Base-by-base conservation (phyloP, 257 asterid genomes). In the Gentiana macrophylla region DNA sequence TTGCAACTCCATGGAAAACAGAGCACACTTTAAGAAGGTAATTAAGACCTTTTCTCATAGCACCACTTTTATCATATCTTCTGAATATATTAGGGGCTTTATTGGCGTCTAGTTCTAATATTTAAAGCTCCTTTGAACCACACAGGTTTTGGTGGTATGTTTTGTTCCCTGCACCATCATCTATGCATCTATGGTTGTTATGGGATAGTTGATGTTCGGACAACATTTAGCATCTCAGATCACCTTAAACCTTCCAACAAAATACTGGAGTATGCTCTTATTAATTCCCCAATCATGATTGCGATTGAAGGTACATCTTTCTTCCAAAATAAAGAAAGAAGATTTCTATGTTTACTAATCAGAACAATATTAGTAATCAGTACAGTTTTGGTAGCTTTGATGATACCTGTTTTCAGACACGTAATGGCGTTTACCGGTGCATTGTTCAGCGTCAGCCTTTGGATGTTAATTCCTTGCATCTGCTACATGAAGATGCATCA, bases 341-440 rank as follows among this genome's bases (percentile, higher is more conserved):
- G 35, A 9, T 10, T 12, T 0, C 50, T 37, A n/a, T n/a, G 74
- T n/a, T 33, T 63, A 9, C 36, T 74, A 12, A 45, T 60, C 44
- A 52, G 67, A 64, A 63, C 71, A 11, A 4, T 50, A 52, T n/a
- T 74, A 36, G 69, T 67, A 0, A 37, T 60, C 12, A 67, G 65
- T 15, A 70, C 71, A 0, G 61, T 13, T 1, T n/a, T 63, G 5
- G 60, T 70, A 33, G 80, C 72, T 0, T 36, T 67, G 32, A 32
- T 32, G 0, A 34, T 74, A 49, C 72, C 77, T 3, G n/a, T 61
- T 58, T 69, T 81, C 1, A 79, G 75, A 34, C 73, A 74, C 33
- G 71, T 79, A 3, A 79, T 81, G 89, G 69, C 83, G 2, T 79
- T 80, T 36, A 71, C 70, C 0, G 89, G 86, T 2, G 79, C 86